These are phyloP conservation scores for Fraxinus paxiana DNA, from an alignment of 305 asterid species.

Conservation along the genomic window DNA sequence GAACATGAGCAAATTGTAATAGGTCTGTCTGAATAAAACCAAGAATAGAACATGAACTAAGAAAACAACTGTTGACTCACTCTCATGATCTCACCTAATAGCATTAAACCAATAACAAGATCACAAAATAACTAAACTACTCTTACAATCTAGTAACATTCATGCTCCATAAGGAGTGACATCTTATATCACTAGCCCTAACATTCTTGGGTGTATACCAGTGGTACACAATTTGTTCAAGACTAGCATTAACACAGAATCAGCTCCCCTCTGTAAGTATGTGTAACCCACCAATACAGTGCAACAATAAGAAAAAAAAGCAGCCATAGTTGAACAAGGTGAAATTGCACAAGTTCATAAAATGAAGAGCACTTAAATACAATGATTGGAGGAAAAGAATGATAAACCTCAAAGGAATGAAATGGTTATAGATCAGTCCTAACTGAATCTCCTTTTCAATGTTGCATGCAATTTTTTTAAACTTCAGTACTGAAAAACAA, in stretches of 20 bases:
- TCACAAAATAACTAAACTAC: background rate
- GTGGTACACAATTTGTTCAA: background rate
- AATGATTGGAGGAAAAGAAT: background rate
- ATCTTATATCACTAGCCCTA: background rate
- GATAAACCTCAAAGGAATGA: background rate
- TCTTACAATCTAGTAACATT: background rate
- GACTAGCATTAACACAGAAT: background rate
- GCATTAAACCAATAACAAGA: background rate
- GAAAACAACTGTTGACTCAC: background rate
- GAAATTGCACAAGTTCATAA: background rate
- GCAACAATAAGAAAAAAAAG: background rate
- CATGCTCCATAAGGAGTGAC: background rate
- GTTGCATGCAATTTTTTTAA: background rate
- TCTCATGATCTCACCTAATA: background rate
- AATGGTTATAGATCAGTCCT: background rate
- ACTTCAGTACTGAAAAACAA: background rate
- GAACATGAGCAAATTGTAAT: background rate
- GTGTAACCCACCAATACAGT: background rate
- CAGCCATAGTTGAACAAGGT: background rate
- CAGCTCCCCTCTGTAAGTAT: background rate
- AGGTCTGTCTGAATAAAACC: background rate
- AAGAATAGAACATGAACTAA: background rate
- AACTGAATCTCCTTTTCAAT: background rate
- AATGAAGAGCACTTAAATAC: background rate
- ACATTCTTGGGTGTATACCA: background rate